A percentile compares a stretch with the other conserved stretches of the same genome.
phyloP scores from a whole-genome alignment of 2,329 filamentous ascomycete species.

The Hypomyces perniciosus region DNA sequence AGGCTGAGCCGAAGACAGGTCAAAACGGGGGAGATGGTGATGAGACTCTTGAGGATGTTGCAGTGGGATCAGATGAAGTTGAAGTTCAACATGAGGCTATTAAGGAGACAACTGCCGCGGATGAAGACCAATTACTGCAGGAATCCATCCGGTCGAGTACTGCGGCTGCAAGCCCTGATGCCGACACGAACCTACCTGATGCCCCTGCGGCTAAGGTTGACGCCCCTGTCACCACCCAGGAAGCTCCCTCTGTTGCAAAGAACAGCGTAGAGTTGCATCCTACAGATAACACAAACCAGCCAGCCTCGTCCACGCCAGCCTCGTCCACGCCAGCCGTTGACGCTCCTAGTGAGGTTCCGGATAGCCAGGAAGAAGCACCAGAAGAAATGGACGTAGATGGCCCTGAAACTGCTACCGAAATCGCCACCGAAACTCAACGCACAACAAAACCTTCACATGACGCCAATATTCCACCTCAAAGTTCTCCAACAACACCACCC shows the following conservation, averaged over 20 bases:
- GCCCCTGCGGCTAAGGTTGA: slow-evolving; percentile 4
- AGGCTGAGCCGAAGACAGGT: slow-evolving; percentile 34
- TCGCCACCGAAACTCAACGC: slow-evolving; percentile 13
- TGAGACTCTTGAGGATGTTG: slow-evolving; percentile 3
- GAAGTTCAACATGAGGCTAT: slow-evolving; percentile 4
- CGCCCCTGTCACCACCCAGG: slow-evolving; percentile 4
- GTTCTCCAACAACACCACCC: slow-evolving; percentile 13
- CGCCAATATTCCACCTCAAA: slow-evolving; percentile 2
- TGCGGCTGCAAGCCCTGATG: slow-evolving; percentile 15
- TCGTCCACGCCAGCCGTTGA: slow-evolving; percentile 14
- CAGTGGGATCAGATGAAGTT: not conserved
- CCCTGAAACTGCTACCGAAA: slow-evolving; percentile 15
- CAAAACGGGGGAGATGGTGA: slow-evolving; percentile 20
- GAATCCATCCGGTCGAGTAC: slow-evolving; percentile 33
- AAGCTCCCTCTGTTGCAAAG: not conserved
- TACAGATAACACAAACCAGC: not conserved
- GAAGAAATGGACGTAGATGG: slow-evolving; percentile 32
- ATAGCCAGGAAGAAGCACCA: slow-evolving; percentile 28
- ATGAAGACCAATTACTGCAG: slow-evolving; percentile 38
- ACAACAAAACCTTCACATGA: slow-evolving; percentile 6
- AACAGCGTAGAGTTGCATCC: not conserved
- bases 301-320: not conserved
- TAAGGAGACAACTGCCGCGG: slow-evolving; percentile 23
- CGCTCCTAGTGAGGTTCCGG: slow-evolving; percentile 27
- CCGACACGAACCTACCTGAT: slow-evolving; percentile 3